These are phyloP conservation scores for Ophiosphaerella korrae DNA, from an alignment of 2,329 filamentous ascomycete species.

Conservation along the genomic window DNA sequence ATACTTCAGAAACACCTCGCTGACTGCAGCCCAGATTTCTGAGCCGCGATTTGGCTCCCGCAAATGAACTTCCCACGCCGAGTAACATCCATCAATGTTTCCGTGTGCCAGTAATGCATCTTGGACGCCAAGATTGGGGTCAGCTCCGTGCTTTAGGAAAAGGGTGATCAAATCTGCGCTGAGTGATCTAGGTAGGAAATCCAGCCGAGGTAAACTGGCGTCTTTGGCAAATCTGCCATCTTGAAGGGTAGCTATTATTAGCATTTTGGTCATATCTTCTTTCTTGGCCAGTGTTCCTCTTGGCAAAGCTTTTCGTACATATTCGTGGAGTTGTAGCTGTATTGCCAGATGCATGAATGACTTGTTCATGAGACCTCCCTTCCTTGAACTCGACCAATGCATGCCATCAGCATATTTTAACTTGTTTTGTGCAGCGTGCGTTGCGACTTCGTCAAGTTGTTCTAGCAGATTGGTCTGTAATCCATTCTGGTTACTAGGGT, in stretches of 20 bases:
- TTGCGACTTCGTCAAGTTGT: background rate
- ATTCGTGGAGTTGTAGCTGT: background rate
- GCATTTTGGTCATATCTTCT: background rate
- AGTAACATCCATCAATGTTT: background rate
- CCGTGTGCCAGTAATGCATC: background rate
- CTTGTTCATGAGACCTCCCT: background rate
- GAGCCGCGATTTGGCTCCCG: background rate
- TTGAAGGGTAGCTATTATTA: background rate
- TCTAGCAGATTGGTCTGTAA: background rate
- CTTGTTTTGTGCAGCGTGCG: background rate
- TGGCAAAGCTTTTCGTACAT: background rate
- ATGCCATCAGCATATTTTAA: background rate
- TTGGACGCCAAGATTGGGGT: background rate
- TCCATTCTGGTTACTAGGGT: background rate
- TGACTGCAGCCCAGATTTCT: background rate
- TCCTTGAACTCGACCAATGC: background rate
- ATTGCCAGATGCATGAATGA: background rate
- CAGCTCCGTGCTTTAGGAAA: background rate
- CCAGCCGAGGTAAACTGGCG: background rate
- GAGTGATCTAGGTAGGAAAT: background rate
- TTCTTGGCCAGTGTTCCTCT: background rate
- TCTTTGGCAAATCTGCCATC: background rate
- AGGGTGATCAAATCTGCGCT: background rate
- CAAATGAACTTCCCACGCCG: background rate
- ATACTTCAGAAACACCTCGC: background rate